Evolutionary conservation across 1,139 yeast species (phyloP).

Genomic region (Nakaseomyces bracarensis): DNA sequence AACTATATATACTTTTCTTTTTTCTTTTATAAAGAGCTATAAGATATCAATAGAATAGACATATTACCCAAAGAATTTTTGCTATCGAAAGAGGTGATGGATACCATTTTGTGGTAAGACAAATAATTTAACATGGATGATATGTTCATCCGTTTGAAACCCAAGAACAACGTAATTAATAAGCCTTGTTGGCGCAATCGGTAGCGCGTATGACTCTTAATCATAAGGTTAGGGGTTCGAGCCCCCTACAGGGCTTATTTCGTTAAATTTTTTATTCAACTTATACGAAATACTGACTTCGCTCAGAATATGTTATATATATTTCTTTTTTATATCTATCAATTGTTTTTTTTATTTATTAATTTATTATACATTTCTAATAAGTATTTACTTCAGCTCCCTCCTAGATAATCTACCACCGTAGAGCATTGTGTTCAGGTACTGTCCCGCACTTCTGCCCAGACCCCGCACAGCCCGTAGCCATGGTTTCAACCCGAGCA

Average conservation of each 20-base stretch:
- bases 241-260: slow-evolving; percentile 39
- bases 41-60: too few relatives aligned
- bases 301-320: too few relatives aligned
- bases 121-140: too few relatives aligned
- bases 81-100: too few relatives aligned
- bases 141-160: too few relatives aligned
- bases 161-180: slow-evolving; percentile 4
- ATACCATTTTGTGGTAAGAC: too few relatives aligned
- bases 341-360: too few relatives aligned
- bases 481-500: slow-evolving; percentile 40
- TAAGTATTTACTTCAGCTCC: background rate
- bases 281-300: too few relatives aligned
- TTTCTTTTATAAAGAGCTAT: too few relatives aligned
- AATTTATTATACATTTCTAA: background rate
- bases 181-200: slow-evolving; percentile 42
- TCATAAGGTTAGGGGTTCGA: slow-evolving; percentile 41
- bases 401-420: slow-evolving; percentile 1
- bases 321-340: too few relatives aligned
- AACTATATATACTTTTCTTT: too few relatives aligned
- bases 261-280: slow-evolving; percentile 12
- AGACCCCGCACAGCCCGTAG: slow-evolving; percentile 20
- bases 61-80: too few relatives aligned
- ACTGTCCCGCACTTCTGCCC: slow-evolving; percentile 25
- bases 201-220: slow-evolving; percentile 42
- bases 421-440: background rate